phyloP scores from a whole-genome alignment of 2,329 filamentous ascomycete species.

The Aspergillus tamarii region DNA sequence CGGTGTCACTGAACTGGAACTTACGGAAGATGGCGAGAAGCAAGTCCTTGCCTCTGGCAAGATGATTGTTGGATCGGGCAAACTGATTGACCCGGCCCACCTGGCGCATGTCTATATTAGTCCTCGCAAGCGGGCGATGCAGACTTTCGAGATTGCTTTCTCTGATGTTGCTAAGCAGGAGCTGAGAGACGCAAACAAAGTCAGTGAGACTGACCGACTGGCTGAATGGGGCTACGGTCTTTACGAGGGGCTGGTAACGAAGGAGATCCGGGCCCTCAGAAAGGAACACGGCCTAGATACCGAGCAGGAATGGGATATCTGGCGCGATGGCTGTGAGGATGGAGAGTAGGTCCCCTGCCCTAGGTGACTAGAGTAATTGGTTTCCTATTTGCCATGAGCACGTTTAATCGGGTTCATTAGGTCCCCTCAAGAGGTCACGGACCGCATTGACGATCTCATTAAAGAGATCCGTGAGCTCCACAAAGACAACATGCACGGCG shows the following conservation, averaged over 20 bases:
- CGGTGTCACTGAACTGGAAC: slow-evolving; percentile 48
- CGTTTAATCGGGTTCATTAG: slow-evolving; percentile 14
- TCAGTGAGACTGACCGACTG: slow-evolving; percentile 56
- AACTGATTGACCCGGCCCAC: slow-evolving; percentile 55
- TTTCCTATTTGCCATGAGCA: background rate
- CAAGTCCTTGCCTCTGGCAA: slow-evolving; percentile 52
- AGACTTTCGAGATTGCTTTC: slow-evolving; percentile 54
- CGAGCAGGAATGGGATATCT: slow-evolving; percentile 59
- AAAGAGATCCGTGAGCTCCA: slow-evolving; percentile 46
- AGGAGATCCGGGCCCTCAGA: slow-evolving; percentile 55
- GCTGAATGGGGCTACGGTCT: slow-evolving; percentile 66
- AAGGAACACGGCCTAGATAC: slow-evolving; percentile 52
- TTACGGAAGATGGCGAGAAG: slow-evolving; percentile 45
- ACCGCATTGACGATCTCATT: slow-evolving; percentile 49
- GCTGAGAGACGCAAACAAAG: slow-evolving; percentile 31
- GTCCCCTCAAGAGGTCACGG: slow-evolving; percentile 41
- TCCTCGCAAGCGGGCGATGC: slow-evolving; percentile 52
- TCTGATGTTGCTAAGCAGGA: slow-evolving; percentile 28
- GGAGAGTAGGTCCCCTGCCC: slow-evolving; percentile 51
- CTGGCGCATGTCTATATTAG: slow-evolving; percentile 55
- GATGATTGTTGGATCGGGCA: slow-evolving; percentile 53
- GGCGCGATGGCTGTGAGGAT: slow-evolving; percentile 61
- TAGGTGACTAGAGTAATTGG: background rate
- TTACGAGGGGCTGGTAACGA: slow-evolving; percentile 61
- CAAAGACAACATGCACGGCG: slow-evolving; percentile 43